These are phyloP conservation scores for Pogostemon cablin DNA, from an alignment of 257 asterid genomes.

Conservation along the genomic window DNA sequence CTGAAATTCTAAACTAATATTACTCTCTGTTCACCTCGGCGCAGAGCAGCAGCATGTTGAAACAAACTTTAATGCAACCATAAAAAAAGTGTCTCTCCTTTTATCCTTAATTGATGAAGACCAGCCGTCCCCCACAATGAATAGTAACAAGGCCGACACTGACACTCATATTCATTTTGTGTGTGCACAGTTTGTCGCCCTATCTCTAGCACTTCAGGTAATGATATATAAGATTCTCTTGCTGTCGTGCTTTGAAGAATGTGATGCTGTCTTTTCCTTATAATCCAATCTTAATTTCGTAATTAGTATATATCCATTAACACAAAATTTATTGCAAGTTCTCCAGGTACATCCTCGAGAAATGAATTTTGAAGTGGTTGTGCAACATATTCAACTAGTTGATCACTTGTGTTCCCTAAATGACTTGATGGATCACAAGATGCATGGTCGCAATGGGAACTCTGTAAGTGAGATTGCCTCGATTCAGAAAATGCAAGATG, in stretches of 20 bases:
- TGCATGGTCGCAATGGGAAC: slow-evolving; percentile 33
- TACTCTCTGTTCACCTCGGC: slow-evolving; percentile 35
- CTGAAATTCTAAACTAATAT: slow-evolving; percentile 42
- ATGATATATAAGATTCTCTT: slow-evolving; percentile 12
- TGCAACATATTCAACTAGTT: slow-evolving; percentile 68
- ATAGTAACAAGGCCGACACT: slow-evolving; percentile 38
- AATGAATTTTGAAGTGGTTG: slow-evolving; percentile 64
- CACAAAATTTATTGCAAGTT: slow-evolving; percentile 42
- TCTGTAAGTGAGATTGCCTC: slow-evolving; percentile 41
- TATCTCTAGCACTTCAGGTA: slow-evolving; percentile 65
- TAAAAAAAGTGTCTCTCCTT: slow-evolving; percentile 62
- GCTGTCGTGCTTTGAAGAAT: slow-evolving; percentile 18
- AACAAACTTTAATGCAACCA: slow-evolving; percentile 75
- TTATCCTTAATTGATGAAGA: slow-evolving; percentile 80
- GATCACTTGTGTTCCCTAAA: slow-evolving; percentile 59
- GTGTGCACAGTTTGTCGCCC: slow-evolving; percentile 59
- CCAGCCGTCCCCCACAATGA: slow-evolving; percentile 43
- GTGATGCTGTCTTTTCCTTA: slow-evolving; percentile 30
- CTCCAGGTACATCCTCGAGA: slow-evolving; percentile 72
- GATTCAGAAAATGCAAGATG: slow-evolving; percentile 65
- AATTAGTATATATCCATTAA: slow-evolving; percentile 36
- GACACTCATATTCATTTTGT: slow-evolving; percentile 49
- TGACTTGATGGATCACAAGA: slow-evolving; percentile 38
- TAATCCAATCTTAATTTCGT: slow-evolving; percentile 6
- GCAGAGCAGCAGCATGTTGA: slow-evolving; percentile 91